These are phyloP conservation scores for Canna indica DNA, from an alignment of 176 grass and related monocot species.

Conservation along the genomic window DNA sequence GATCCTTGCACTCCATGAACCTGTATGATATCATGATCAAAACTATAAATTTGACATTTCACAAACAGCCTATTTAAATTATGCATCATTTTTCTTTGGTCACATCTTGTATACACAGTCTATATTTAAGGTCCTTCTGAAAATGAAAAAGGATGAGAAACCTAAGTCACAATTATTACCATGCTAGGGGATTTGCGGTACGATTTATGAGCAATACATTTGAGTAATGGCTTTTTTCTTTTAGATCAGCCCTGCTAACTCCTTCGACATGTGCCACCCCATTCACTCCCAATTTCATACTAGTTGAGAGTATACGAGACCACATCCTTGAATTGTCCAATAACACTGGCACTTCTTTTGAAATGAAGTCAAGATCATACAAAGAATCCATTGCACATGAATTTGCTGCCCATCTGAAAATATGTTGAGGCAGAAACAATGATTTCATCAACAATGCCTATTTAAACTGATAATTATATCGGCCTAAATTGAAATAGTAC, in stretches of 20 bases:
- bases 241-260: conserved; percentile 66
- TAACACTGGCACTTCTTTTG: conserved; percentile 56
- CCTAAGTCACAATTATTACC: conserved; percentile 37
- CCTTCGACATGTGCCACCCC: conserved; percentile 52
- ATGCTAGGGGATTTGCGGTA: conserved; percentile 75
- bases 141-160: conserved; percentile 4
- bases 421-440: not conserved
- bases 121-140: no score
- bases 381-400: conserved; percentile 79
- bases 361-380: conserved; percentile 82
- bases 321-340: conserved; percentile 70
- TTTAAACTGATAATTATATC: not conserved
- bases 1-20: conserved; percentile 98
- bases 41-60: conserved; percentile 28
- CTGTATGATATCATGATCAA: conserved; percentile 74
- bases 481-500: not conserved
- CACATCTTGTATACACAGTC: not conserved
- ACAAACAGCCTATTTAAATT: not conserved
- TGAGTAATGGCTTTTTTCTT: conserved; percentile 50
- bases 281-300: conserved; percentile 58
- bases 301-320: conserved; percentile 62
- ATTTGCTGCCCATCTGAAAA: conserved; percentile 50
- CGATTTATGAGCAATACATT: conserved; percentile 82
- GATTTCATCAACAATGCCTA: not conserved
- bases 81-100: conserved; percentile 5